Conservation (phyloP, 805 yeast genomes). For the Candida silvatica region DNA sequence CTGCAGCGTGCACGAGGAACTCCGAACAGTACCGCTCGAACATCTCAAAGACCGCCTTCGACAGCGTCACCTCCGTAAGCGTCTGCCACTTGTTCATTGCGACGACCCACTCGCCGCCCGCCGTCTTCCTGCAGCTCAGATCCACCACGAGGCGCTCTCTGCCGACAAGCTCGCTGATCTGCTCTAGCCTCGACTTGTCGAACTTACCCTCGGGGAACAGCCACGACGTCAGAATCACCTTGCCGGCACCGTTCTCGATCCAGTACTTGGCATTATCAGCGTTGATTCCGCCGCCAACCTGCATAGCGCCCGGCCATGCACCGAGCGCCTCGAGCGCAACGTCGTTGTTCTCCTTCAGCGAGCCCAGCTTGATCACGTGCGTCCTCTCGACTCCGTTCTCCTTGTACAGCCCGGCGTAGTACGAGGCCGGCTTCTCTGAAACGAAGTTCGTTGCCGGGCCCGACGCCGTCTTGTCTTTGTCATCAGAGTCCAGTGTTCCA, state of each 20-base stretch:
- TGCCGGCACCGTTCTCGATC: slow-evolving; percentile 73
- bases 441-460: slow-evolving; percentile 66
- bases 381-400: slow-evolving; percentile 58
- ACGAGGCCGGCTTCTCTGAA: slow-evolving; percentile 62
- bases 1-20: slow-evolving; percentile 94
- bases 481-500: slow-evolving; percentile 64
- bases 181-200: slow-evolving; percentile 39
- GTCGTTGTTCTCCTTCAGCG: slow-evolving; percentile 61
- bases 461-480: slow-evolving; percentile 30
- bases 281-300: slow-evolving; percentile 91
- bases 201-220: slow-evolving; percentile 62
- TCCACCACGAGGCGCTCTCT: slow-evolving; percentile 71
- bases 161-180: slow-evolving; percentile 51
- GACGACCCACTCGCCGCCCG: slow-evolving; percentile 66
- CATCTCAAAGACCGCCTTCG: slow-evolving; percentile 39
- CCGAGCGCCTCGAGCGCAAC: slow-evolving; percentile 74
- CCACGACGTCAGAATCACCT: slow-evolving; percentile 90
- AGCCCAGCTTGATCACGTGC: slow-evolving; percentile 89
- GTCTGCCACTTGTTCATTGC: slow-evolving; percentile 98
- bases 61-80: slow-evolving; percentile 57
- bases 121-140: slow-evolving; percentile 60
- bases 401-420: slow-evolving; percentile 65
- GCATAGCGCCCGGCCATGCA: slow-evolving; percentile 68
- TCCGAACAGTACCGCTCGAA: slow-evolving; percentile 70
- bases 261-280: slow-evolving; percentile 65